Percentiles rank a stretch among this genome's conserved stretches.
phyloP scores from a whole-genome alignment of 2,329 filamentous ascomycete species.

The Cordyceps fumosorosea region DNA sequence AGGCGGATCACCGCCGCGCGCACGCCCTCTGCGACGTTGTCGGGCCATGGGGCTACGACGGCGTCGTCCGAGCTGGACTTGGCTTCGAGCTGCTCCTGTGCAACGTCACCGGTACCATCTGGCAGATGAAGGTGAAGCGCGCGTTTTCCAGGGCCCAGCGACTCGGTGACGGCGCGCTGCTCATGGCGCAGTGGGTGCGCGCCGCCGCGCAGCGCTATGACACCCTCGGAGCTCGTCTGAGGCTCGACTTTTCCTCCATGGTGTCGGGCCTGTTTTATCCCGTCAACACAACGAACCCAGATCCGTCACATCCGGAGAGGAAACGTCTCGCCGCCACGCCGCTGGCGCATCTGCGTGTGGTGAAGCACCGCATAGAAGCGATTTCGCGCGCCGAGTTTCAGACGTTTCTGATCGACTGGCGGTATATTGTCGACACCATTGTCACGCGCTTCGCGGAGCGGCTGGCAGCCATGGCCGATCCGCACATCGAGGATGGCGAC shows the following conservation, averaged over 20 bases:
- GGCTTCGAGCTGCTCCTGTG: slow-evolving; percentile 70
- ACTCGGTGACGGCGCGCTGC: slow-evolving; percentile 21
- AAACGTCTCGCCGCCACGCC: slow-evolving; percentile 25
- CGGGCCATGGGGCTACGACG: slow-evolving; percentile 51
- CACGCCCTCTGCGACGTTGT: slow-evolving; percentile 49
- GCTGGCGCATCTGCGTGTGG: slow-evolving; percentile 23
- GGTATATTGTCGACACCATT: slow-evolving; percentile 57
- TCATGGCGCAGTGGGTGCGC: slow-evolving; percentile 32
- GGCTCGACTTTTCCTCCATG: slow-evolving; percentile 43
- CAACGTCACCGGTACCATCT: slow-evolving; percentile 44
- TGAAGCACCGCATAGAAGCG: slow-evolving; percentile 35
- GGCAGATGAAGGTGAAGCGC: slow-evolving; percentile 27
- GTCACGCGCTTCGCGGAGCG: slow-evolving; percentile 54
- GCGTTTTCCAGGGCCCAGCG: slow-evolving; percentile 16
- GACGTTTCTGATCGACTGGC: slow-evolving; percentile 50
- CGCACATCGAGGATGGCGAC: slow-evolving; percentile 19
- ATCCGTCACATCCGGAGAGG: slow-evolving; percentile 25
- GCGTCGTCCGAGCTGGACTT: slow-evolving; percentile 59
- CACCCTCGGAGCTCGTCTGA: slow-evolving; percentile 35
- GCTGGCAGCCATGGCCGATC: slow-evolving; percentile 35
- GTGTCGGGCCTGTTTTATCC: slow-evolving; percentile 45
- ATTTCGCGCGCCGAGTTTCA: slow-evolving; percentile 26
- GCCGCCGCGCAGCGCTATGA: slow-evolving; percentile 39
- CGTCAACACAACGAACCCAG: slow-evolving; percentile 40
- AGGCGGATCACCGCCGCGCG: slow-evolving; percentile 47